phyloP scores from a whole-genome alignment of 352 stramenopile species.

The Pythium apleroticum region DNA sequence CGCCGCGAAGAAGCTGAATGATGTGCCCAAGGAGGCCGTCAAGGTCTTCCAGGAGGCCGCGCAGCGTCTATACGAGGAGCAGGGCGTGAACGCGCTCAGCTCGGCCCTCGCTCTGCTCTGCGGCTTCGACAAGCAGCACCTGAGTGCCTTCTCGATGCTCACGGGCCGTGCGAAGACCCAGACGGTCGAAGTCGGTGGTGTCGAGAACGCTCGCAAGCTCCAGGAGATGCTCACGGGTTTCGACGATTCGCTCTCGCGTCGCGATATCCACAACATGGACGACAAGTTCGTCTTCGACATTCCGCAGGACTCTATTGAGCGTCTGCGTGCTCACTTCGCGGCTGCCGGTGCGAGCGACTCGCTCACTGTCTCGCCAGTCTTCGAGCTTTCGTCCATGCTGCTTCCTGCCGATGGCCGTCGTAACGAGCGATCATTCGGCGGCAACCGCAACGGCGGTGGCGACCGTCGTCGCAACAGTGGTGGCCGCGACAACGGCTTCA shows the following conservation, averaged over 20 bases:
- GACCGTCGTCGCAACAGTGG: slow-evolving; percentile 10
- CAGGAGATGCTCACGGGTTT: slow-evolving; percentile 45
- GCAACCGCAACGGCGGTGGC: slow-evolving; percentile 24
- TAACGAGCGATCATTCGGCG: slow-evolving; percentile 16
- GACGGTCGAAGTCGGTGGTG: slow-evolving; percentile 61
- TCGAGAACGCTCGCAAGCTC: slow-evolving; percentile 47
- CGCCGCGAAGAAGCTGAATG: slow-evolving; percentile 48
- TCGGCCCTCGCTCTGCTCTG: slow-evolving; percentile 70
- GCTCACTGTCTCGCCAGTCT: slow-evolving; percentile 41
- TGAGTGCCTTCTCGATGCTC: slow-evolving; percentile 74
- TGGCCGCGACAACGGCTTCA: slow-evolving; percentile 9
- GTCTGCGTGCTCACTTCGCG: slow-evolving; percentile 46
- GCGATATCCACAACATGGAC: slow-evolving; percentile 59
- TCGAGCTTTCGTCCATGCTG: slow-evolving; percentile 60
- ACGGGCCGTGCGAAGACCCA: slow-evolving; percentile 62
- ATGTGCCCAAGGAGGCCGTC: slow-evolving; percentile 44
- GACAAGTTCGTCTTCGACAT: slow-evolving; percentile 76
- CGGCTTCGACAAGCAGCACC: slow-evolving; percentile 71
- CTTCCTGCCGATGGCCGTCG: slow-evolving; percentile 27
- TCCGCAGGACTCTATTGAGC: slow-evolving; percentile 44
- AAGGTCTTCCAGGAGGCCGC: slow-evolving; percentile 63
- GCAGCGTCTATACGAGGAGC: slow-evolving; percentile 50
- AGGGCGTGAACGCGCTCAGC: slow-evolving; percentile 57
- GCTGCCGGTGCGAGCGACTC: slow-evolving; percentile 29
- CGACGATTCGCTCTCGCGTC: slow-evolving; percentile 34